Conservation (phyloP, 306 rosid species). For the Quillaja saponaria region DNA sequence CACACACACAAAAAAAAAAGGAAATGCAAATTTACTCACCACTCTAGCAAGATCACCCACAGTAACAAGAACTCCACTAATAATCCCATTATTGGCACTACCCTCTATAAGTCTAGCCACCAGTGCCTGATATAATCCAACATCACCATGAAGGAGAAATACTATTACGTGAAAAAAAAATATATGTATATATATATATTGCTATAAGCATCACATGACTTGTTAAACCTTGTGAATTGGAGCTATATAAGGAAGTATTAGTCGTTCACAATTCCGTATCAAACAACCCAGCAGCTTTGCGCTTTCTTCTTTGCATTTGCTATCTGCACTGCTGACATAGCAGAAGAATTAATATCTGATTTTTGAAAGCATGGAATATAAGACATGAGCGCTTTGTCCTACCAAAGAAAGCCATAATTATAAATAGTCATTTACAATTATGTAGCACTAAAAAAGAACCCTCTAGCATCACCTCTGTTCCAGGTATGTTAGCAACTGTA, state of each 20-base stretch:
- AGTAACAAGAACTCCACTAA: constrained; percentile 96
- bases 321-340: constrained; percentile 88
- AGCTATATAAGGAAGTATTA: constrained; percentile 91
- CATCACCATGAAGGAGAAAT: constrained; percentile 23
- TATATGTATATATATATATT: no score
- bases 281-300: constrained; percentile 94
- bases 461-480: constrained; percentile 76
- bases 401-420: constrained; percentile 19
- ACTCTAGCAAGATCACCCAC: constrained; percentile 99
- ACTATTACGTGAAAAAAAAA: constrained; percentile 14
- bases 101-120: constrained; percentile 83
- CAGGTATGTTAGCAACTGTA: constrained; percentile 84
- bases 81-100: constrained; percentile 77
- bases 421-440: constrained; percentile 2
- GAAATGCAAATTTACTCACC: constrained; percentile 71
- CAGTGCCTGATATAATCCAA: constrained; percentile 69
- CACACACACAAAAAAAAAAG: constrained; percentile 23
- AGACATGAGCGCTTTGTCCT: constrained; percentile 14
- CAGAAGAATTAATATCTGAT: constrained; percentile 41
- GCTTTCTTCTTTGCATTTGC: constrained; percentile 99
- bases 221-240: constrained; percentile 86
- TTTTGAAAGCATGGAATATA: neutral
- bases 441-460: constrained; percentile 18
- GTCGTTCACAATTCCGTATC: constrained; percentile 92
- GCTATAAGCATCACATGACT: constrained; percentile 17